Evolutionary conservation across 2,329 filamentous ascomycete genomes (phyloP), one percentile per base, ranked within the genome.

Genomic region (Emydomyces testavorans): DNA sequence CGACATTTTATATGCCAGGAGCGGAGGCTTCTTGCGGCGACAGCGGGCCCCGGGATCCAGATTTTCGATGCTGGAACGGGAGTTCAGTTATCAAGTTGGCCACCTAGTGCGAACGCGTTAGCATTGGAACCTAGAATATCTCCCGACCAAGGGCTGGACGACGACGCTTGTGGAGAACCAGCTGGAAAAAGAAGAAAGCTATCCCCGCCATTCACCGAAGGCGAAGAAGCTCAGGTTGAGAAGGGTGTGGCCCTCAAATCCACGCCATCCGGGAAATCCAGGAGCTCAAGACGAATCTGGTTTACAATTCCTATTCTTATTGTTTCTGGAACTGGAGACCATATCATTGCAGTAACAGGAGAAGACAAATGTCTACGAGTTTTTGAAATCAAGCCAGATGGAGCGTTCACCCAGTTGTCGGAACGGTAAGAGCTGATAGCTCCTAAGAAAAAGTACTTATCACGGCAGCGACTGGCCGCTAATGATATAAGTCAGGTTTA

Each of bases 361-460:
- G 86, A 94, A 59, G 92, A 96, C 71, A 98, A 98, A 70, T 80
- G 77, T 42, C 74, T 98, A 34, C 85, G 85, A 63, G 85, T 95
- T 0, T 85, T 96, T 61, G 72, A 79, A 55, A 72, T 89, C 50
- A 73, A 78, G 24, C 68, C 73, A 1, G 65, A 75, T 45, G 83
- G 81, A 1, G 66, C 66, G 2, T 66, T 95, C 23, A 70, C 71
- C 24, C 74, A 86, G 59, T 62, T 87, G 49, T 93, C 83, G 63
- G 75, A 80, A 63, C 79, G 89, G 84, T 85, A 71, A 61, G 62
- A 11, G n/a, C 18, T 34, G 28, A 4, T 6, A 38, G n/a, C 7
- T 2, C 5, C 3, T 21, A 13, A 15, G 4, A n/a, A 10, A 8
- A 34, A 23, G 40, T 5, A 15, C 18, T n/a, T n/a, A 37, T 4